Evolutionary conservation across 495 filamentous ascomycete species (phyloP).

Genomic region (Margaritispora aquatica): DNA sequence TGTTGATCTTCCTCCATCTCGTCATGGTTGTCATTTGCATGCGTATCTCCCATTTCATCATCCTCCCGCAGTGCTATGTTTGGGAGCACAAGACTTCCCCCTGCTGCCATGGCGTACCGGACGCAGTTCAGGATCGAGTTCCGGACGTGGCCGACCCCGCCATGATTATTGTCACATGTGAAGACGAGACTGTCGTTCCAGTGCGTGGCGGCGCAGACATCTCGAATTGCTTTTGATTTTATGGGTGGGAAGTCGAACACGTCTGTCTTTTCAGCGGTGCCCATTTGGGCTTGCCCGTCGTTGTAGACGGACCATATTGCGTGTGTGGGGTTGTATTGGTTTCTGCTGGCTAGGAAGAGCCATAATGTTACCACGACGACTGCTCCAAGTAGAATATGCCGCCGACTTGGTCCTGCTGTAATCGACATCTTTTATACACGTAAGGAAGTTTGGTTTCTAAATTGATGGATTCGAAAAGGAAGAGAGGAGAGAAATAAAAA

Average conservation of each 20-base stretch:
- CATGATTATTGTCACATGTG: slow-evolving; percentile 21
- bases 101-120: slow-evolving; percentile 24
- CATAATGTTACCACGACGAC: slow-evolving; percentile 7
- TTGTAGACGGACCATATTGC: neutral
- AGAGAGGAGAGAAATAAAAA: neutral
- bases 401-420: neutral
- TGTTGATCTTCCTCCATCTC: slow-evolving; percentile 1
- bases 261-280: neutral
- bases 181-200: slow-evolving; percentile 22
- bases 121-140: slow-evolving; percentile 25
- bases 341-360: slow-evolving; percentile 13
- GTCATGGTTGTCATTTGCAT: neutral
- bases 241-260: slow-evolving; percentile 19
- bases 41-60: slow-evolving; percentile 2
- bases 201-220: slow-evolving; percentile 14
- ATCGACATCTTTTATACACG: slow-evolving; percentile 1
- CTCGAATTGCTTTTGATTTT: slow-evolving; percentile 17
- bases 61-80: slow-evolving; percentile 16
- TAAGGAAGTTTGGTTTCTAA: neutral
- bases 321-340: neutral
- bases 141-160: slow-evolving; percentile 17
- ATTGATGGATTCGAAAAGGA: neutral
- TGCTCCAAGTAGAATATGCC: slow-evolving; percentile 6
- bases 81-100: slow-evolving; percentile 17
- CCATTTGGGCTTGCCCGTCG: neutral